A percentile compares a stretch with the other conserved stretches of the same genome.
phyloP scores from a whole-genome alignment of 768 basidiomycete species.

The Boletus tylopilopsis region DNA sequence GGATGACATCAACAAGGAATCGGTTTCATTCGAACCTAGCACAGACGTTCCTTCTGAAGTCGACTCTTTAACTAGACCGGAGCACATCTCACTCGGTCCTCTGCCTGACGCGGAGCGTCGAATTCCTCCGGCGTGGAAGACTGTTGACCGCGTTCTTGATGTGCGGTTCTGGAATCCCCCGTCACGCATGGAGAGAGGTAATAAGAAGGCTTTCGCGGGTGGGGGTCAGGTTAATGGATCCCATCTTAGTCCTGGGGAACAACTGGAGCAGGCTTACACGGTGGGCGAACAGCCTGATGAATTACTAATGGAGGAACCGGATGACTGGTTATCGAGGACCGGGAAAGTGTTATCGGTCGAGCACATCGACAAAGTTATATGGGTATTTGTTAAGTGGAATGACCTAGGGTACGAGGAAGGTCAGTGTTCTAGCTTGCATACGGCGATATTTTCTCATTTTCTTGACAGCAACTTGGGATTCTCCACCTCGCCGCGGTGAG shows the following conservation, averaged over 20 bases:
- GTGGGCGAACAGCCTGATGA: constrained; percentile 63
- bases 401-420: constrained; percentile 93
- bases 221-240: constrained; percentile 29
- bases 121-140: constrained; percentile 82
- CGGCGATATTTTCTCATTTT: neutral
- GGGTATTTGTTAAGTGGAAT: constrained; percentile 91
- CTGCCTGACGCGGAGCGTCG: constrained; percentile 66
- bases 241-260: constrained; percentile 18
- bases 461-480: constrained; percentile 82
- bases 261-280: constrained; percentile 41
- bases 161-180: constrained; percentile 59
- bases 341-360: constrained; percentile 40
- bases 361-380: constrained; percentile 61
- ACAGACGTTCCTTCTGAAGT: constrained; percentile 35
- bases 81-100: constrained; percentile 33
- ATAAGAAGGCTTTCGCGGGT: constrained; percentile 19
- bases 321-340: constrained; percentile 47
- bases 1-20: constrained; percentile 18
- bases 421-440: constrained; percentile 30
- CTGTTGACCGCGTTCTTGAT: constrained; percentile 89
- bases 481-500: constrained; percentile 65
- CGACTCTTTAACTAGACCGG: constrained; percentile 27
- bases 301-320: constrained; percentile 52
- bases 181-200: constrained; percentile 10
- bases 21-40: constrained; percentile 39